Evolutionary conservation across 495 filamentous ascomycete species (phyloP).

Genomic region (Hamigera avellanea): DNA sequence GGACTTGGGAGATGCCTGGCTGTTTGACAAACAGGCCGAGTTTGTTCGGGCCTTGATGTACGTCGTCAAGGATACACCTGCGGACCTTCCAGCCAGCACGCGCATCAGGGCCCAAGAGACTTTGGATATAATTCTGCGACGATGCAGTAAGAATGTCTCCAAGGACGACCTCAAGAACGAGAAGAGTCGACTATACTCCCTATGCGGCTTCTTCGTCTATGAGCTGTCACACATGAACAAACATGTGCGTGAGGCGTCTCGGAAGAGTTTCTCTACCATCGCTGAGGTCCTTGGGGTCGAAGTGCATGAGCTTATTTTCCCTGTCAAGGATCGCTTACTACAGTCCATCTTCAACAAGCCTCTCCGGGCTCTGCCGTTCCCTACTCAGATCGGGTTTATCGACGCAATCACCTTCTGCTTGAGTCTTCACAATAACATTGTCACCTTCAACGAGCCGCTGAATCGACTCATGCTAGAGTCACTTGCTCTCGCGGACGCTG

Average conservation of each 20-base stretch:
- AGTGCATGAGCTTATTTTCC: slow-evolving; percentile 73
- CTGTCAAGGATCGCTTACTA: slow-evolving; percentile 77
- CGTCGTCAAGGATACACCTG: slow-evolving; percentile 94
- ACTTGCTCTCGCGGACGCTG: slow-evolving; percentile 81
- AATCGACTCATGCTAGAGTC: slow-evolving; percentile 87
- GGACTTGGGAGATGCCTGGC: slow-evolving; percentile 73
- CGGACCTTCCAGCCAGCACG: slow-evolving; percentile 80
- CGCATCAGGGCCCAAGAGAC: slow-evolving; percentile 70
- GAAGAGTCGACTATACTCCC: slow-evolving; percentile 51
- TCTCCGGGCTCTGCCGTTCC: slow-evolving; percentile 78
- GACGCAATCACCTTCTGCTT: slow-evolving; percentile 94
- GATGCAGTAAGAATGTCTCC: slow-evolving; percentile 60
- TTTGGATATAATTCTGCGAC: slow-evolving; percentile 60
- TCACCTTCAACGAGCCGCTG: slow-evolving; percentile 81
- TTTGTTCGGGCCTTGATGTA: slow-evolving; percentile 81
- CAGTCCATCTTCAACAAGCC: slow-evolving; percentile 90
- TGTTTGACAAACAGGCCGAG: slow-evolving; percentile 67
- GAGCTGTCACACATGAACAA: slow-evolving; percentile 92
- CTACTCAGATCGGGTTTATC: slow-evolving; percentile 92
- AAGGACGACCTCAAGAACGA: slow-evolving; percentile 65
- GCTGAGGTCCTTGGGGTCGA: slow-evolving; percentile 63
- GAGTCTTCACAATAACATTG: slow-evolving; percentile 70
- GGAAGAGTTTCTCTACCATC: slow-evolving; percentile 68
- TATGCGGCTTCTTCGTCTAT: slow-evolving; percentile 71
- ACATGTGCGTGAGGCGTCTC: slow-evolving; percentile 78